These are phyloP conservation scores for Pleomassaria siparia DNA, from an alignment of 2,329 filamentous ascomycete genomes.

Conservation along the genomic window DNA sequence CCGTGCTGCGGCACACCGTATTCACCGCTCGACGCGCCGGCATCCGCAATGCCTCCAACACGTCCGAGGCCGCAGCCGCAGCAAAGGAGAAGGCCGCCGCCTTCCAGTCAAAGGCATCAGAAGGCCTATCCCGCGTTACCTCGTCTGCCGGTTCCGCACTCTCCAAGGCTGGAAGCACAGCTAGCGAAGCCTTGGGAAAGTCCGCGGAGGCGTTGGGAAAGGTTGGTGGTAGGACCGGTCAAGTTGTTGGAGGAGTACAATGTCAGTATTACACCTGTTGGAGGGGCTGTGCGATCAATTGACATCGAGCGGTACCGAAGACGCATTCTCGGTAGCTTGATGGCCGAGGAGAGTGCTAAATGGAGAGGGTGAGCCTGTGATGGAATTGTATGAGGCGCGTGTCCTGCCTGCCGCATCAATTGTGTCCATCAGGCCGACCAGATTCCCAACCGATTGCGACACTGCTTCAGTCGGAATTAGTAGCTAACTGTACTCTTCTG, in stretches of 20 bases:
- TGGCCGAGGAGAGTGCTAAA: not conserved
- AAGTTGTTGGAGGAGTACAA: constrained; percentile 77
- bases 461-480: not conserved
- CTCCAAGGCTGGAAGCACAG: constrained; percentile 66
- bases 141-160: constrained; percentile 79
- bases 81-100: constrained; percentile 49
- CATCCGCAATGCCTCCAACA: constrained; percentile 53
- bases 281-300: constrained; percentile 12
- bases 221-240: constrained; percentile 81
- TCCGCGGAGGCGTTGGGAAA: constrained; percentile 65
- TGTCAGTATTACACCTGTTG: constrained; percentile 61
- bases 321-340: not conserved
- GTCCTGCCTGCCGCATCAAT: constrained; percentile 1
- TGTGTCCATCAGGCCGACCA: not conserved
- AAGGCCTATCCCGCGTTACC: constrained; percentile 80
- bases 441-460: constrained; percentile 2
- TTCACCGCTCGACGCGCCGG: constrained; percentile 46
- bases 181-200: constrained; percentile 32
- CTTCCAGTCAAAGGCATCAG: constrained; percentile 66
- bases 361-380: not conserved
- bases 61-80: constrained; percentile 48
- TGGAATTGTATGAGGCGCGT: not conserved
- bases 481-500: constrained; percentile 19
- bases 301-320: constrained; percentile 1
- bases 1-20: constrained; percentile 48